Percentiles rank a stretch among this genome's conserved stretches.
phyloP scores from a whole-genome alignment of 2,329 filamentous ascomycete genomes.

The Cladosporium sp. region DNA sequence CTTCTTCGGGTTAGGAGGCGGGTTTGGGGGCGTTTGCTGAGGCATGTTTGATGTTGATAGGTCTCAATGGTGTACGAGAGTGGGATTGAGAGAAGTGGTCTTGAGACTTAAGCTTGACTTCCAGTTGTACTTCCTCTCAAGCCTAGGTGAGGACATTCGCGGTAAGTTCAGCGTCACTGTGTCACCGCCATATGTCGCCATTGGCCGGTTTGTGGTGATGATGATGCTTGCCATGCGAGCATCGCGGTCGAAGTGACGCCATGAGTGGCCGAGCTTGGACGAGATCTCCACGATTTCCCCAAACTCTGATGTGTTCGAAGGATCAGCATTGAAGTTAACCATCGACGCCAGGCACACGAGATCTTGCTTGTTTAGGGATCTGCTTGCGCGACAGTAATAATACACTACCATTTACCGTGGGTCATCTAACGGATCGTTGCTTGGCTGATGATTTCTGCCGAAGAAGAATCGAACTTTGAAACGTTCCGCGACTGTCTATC shows the following conservation, averaged over 20 bases:
- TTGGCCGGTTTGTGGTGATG: slow-evolving; percentile 3
- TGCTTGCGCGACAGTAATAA: not conserved
- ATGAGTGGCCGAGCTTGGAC: slow-evolving; percentile 10
- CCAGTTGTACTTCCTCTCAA: too few relatives aligned
- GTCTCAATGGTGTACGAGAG: not conserved
- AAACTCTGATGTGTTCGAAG: not conserved
- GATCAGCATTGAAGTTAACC: slow-evolving; percentile 5
- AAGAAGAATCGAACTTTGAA: slow-evolving; percentile 58
- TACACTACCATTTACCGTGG: not conserved
- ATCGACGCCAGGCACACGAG: not conserved
- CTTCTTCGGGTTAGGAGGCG: not conserved
- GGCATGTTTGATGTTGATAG: not conserved
- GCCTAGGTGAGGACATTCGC: too few relatives aligned
- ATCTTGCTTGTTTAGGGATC: not conserved
- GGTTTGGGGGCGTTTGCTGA: not conserved
- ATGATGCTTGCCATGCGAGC: not conserved
- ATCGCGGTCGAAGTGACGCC: slow-evolving; percentile 4
- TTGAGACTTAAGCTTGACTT: not conserved
- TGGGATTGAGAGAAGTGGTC: not conserved
- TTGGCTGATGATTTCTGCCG: slow-evolving; percentile 34
- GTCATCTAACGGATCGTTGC: not conserved
- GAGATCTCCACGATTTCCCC: slow-evolving; percentile 12
- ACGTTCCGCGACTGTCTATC: slow-evolving; percentile 75
- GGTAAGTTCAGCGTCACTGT: not conserved
- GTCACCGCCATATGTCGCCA: not conserved